A percentile compares a stretch with the other conserved stretches of the same genome.
Conservation (phyloP, 78 protist genomes). For the Bigelowiella natans region DNA sequence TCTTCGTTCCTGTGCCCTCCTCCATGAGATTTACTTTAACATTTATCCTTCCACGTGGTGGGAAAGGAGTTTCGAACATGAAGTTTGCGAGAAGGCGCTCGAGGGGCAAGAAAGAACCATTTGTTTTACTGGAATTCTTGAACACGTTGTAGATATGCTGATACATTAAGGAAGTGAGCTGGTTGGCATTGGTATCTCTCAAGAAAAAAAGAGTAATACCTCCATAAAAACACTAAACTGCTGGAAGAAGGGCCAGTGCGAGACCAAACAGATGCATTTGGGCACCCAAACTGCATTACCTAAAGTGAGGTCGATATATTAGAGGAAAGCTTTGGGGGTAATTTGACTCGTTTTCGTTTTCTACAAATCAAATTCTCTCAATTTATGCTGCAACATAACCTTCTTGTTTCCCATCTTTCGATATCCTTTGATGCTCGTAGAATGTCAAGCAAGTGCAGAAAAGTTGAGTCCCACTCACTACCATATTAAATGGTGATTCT, state of each 20-base stretch:
- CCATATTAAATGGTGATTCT: too few relatives aligned
- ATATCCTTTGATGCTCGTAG: not conserved
- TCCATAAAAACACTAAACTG: not conserved
- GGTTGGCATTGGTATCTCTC: not conserved
- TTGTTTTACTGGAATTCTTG: not conserved
- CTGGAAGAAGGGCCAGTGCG: slow-evolving; percentile 20
- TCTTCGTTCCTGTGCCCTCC: not conserved
- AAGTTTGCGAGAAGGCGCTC: not conserved
- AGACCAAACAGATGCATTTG: not conserved
- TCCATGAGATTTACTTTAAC: not conserved
- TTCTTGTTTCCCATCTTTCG: too few relatives aligned
- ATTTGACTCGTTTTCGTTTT: too few relatives aligned
- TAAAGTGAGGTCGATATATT: too few relatives aligned
- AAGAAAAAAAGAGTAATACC: not conserved
- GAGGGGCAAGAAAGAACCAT: not conserved
- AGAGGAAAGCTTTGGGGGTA: too few relatives aligned
- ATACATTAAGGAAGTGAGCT: not conserved
- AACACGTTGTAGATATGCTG: not conserved
- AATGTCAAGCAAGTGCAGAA: not conserved
- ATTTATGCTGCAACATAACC: too few relatives aligned
- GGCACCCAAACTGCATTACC: not conserved
- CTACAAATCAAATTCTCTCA: too few relatives aligned
- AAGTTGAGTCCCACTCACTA: not conserved
- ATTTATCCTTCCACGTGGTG: not conserved
- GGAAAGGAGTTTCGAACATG: not conserved